Evolutionary conservation across 768 basidiomycete species (phyloP), one percentile per base, ranked within the genome.

Genomic region (Suillus subluteus): DNA sequence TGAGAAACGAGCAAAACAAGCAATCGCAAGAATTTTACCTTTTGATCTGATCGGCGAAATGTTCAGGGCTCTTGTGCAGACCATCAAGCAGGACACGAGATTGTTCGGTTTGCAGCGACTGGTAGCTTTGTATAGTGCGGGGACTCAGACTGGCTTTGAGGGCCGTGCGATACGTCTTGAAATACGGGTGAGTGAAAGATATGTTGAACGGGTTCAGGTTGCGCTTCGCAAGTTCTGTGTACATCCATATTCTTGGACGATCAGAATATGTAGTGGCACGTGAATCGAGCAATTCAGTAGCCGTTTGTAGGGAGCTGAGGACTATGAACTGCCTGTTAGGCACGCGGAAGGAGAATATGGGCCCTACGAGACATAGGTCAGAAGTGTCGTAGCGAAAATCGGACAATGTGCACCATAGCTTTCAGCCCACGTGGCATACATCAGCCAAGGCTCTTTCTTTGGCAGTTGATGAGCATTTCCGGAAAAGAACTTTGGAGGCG

Each of bases 221-320:
- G 38, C 58, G 58, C 23, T 7, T 16, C 23, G 58, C 58, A 59
- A 59, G 58, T 59, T 38, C 23, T 35, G 55, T 56, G 4, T 23
- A 40, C 58, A 59, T 59, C 58, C 58, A 59, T 41, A 18, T 1
- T 41, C 2, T 59, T 41, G 58, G 58, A 59, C 58, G 58, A 41
- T 59, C 58, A 30, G 58, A 59, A 26, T 59, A 59, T 12, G 23
- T 59, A 41, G 58, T 23, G 23, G 58, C 58, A 23, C 40, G 58
- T 41, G 8, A 26, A 18, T 59, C 58, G 38, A 59, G 58, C 1
- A 59, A 41, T 30, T 59, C 58, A 18, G 58, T 59, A 26, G 26
- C 58, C 1, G 58, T 6, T 41, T 41, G 40, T 21, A 59, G 38
- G 58, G 58, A 26, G 40, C 6, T 59, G 11, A 59, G 58, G 9